A percentile compares a stretch with the other conserved stretches of the same genome.
These are phyloP conservation scores for Pythium inflatum DNA, from an alignment of 352 stramenopile species.

Conservation along the genomic window DNA sequence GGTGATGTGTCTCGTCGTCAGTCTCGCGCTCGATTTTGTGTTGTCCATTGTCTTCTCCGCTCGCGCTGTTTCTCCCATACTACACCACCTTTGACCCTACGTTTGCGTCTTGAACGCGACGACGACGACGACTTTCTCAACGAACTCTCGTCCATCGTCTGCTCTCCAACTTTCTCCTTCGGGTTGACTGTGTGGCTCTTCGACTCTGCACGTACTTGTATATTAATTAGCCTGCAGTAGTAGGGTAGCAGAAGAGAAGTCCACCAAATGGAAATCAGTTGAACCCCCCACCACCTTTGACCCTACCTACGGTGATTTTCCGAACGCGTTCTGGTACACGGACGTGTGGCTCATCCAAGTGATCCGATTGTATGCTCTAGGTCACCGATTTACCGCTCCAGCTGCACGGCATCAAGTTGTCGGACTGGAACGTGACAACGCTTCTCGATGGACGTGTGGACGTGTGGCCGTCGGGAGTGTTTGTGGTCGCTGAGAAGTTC, in stretches of 20 bases:
- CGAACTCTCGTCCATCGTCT: no score
- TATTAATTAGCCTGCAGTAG: no score
- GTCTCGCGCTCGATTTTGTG: slow-evolving; percentile 32
- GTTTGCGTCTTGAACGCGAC: no score
- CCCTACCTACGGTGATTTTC: slow-evolving; percentile 12
- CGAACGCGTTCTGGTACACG: slow-evolving; percentile 25
- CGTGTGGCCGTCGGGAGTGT: slow-evolving; percentile 11
- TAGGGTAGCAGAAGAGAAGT: no score
- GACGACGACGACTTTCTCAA: no score
- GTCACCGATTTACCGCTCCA: slow-evolving; percentile 16
- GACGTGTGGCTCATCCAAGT: slow-evolving; percentile 36
- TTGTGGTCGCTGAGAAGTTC: slow-evolving; percentile 27
- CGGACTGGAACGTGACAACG: slow-evolving; percentile 23
- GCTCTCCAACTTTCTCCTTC: no score
- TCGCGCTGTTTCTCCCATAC: slow-evolving; percentile 33
- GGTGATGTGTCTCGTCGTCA: slow-evolving; percentile 21
- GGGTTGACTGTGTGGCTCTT: no score
- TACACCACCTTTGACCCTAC: slow-evolving; percentile 16
- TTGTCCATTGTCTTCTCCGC: slow-evolving; percentile 30
- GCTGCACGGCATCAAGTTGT: slow-evolving; percentile 19
- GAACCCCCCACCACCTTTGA: no score
- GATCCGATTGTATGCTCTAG: slow-evolving; percentile 19
- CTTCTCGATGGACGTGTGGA: slow-evolving; percentile 6
- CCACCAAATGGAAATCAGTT: no score
- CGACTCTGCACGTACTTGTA: no score